These are phyloP conservation scores for Quambalaria eucalypti DNA, from an alignment of 1,284 basidiomycete genomes.

Conservation along the genomic window DNA sequence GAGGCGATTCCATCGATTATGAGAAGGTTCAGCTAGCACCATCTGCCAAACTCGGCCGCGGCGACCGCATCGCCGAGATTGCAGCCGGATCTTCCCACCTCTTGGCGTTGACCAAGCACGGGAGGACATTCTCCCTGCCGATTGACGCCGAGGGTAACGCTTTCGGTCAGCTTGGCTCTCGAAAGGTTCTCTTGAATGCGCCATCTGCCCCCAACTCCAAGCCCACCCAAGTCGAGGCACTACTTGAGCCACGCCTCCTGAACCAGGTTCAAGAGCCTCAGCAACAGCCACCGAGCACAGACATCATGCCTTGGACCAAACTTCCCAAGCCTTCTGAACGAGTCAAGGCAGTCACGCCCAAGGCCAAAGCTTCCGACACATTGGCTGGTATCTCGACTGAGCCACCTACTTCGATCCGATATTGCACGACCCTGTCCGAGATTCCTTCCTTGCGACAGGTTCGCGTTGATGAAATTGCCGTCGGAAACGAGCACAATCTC, in stretches of 20 bases:
- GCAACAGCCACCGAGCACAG: not conserved
- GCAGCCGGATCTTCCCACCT: conserved; percentile 64
- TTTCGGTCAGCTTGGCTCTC: conserved; percentile 69
- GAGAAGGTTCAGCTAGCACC: conserved; percentile 21
- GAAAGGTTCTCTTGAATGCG: conserved; percentile 49
- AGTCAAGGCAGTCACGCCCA: conserved; percentile 10
- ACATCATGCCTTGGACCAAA: not conserved
- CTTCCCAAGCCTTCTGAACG: not conserved
- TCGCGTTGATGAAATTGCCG: conserved; percentile 61
- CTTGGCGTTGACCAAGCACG: conserved; percentile 70
- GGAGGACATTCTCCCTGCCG: conserved; percentile 72
- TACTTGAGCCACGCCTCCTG: conserved; percentile 31
- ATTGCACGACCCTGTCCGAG: conserved; percentile 67
- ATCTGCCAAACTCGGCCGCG: conserved; percentile 14
- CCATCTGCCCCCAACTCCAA: conserved; percentile 50
- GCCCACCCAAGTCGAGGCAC: conserved; percentile 50
- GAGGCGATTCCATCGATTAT: conserved; percentile 21
- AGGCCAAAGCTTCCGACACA: conserved; percentile 4
- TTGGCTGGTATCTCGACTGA: conserved; percentile 51
- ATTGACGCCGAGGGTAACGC: conserved; percentile 68
- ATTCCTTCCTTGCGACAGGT: conserved; percentile 67
- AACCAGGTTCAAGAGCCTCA: not conserved
- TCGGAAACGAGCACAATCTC: conserved; percentile 63
- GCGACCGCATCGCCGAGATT: conserved; percentile 29
- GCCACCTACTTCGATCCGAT: conserved; percentile 53